Base-by-base conservation (phyloP, 2,329 filamentous ascomycete species). In the Fusarium incarnatum region DNA sequence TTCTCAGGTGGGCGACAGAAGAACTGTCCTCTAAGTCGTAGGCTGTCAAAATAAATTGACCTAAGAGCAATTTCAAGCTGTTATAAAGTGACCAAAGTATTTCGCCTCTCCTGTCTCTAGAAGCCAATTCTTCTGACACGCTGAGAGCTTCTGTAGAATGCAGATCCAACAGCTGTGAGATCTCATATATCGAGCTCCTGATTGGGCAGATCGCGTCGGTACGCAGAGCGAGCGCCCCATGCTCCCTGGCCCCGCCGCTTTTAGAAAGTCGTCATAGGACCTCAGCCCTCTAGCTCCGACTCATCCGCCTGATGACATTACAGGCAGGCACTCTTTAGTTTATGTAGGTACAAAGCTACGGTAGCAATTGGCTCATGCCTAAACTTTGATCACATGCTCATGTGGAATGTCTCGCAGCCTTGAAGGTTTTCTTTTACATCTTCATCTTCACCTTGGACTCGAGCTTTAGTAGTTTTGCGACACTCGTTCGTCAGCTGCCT, bases 221-320 rank as follows among this genome's bases (percentile, higher is more conserved):
- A 59, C 23, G 34, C 50, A 13, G 18, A 60, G 61, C n/a, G 42
- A 60, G 61, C 60, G 70, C 30, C 40, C 53, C 56, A 15, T 41
- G 16, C 18, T 27, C 68, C 34, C 34, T 37, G 34, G 6, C 34
- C 34, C 34, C 34, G 34, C 34, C 63, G 61, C 56, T 52, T 54
- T 41, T 41, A 32, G 62, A 5, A 41, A 41, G 23, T 58, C 68
- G 73, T 75, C 70, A 75, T 73, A 72, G 56, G 60, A 70, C 54
- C 46, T 68, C 47, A 55, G 46, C 40, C 46, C 30, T 50, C 48
- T 18, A 50, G 30, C 63, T 58, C 73, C 73, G 71, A 67, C 30
- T 47, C 59, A 70, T 74, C 73, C 73, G 68, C 59, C 62, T 61
- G 71, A 75, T 75, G 72, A 71, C 71, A 74, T 64, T 45, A 34